Percentiles rank a stretch among this genome's conserved stretches.
Conservation (phyloP, 371 early-diverging fungal species). For the Amoeboaphelidium protococcarum region DNA sequence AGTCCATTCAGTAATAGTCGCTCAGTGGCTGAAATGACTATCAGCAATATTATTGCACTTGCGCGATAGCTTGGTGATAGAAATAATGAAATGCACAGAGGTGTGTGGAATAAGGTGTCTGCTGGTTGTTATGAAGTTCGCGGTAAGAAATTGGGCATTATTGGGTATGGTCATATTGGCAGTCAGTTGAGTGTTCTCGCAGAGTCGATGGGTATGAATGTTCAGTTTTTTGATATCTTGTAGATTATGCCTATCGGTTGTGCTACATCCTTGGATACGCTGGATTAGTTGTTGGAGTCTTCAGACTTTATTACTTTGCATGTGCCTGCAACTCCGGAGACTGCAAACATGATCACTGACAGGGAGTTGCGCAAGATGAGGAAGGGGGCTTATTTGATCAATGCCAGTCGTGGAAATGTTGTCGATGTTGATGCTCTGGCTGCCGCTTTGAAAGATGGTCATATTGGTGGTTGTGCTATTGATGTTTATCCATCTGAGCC, state of each 20-base stretch:
- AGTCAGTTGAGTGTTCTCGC: slow-evolving; percentile 85
- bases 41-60: slow-evolving; percentile 64
- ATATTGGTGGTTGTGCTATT: slow-evolving; percentile 73
- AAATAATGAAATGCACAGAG: slow-evolving; percentile 64
- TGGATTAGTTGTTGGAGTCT: slow-evolving; percentile 45
- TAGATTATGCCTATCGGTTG: slow-evolving; percentile 83
- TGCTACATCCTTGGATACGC: slow-evolving; percentile 28
- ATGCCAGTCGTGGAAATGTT: slow-evolving; percentile 79
- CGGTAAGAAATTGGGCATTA: slow-evolving; percentile 62
- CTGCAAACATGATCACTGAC: slow-evolving; percentile 78
- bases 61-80: slow-evolving; percentile 77
- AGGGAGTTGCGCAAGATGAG: slow-evolving; percentile 58
- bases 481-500: slow-evolving; percentile 92
- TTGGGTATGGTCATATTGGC: slow-evolving; percentile 96
- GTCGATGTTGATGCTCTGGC: slow-evolving; percentile 64
- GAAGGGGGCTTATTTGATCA: slow-evolving; percentile 62
- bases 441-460: slow-evolving; percentile 48
- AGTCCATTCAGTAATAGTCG: slow-evolving; percentile 77
- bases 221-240: slow-evolving; percentile 60
- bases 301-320: slow-evolving; percentile 78
- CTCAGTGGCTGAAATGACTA: slow-evolving; percentile 68
- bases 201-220: slow-evolving; percentile 81
- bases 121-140: slow-evolving; percentile 65
- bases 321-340: slow-evolving; percentile 84
- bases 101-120: slow-evolving; percentile 69